phyloP scores from a whole-genome alignment of 2,329 filamentous ascomycete genomes.

The Calonectria hongkongensis region DNA sequence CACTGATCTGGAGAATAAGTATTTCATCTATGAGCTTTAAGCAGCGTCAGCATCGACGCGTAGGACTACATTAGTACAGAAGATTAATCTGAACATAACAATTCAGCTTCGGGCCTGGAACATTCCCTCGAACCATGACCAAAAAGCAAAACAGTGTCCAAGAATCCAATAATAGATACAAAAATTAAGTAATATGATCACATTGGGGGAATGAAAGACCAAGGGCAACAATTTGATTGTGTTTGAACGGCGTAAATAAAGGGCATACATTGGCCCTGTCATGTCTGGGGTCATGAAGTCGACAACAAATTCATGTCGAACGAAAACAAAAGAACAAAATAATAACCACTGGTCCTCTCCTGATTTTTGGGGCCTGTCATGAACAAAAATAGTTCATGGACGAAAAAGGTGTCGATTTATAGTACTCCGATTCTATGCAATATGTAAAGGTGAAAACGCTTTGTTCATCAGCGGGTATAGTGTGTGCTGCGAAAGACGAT shows the following conservation, averaged over 20 bases:
- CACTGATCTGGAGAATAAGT: slow-evolving; percentile 50
- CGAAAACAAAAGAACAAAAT: slow-evolving; percentile 21
- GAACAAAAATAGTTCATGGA: slow-evolving; percentile 4
- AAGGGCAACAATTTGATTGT: slow-evolving; percentile 19
- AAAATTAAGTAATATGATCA: slow-evolving; percentile 15
- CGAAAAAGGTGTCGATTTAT: slow-evolving; percentile 30
- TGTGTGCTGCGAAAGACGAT: slow-evolving; percentile 38
- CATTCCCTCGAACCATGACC: slow-evolving; percentile 12
- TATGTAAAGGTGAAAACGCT: slow-evolving; percentile 44
- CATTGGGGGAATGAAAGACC: neutral
- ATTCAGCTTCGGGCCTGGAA: neutral
- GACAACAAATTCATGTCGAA: slow-evolving; percentile 20
- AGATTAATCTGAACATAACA: slow-evolving; percentile 16
- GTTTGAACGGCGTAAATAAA: slow-evolving; percentile 8
- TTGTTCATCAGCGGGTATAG: slow-evolving; percentile 50
- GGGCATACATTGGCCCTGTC: slow-evolving; percentile 27
- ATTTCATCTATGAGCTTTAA: slow-evolving; percentile 43
- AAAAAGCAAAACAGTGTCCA: slow-evolving; percentile 6
- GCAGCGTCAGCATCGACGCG: neutral
- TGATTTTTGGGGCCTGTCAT: slow-evolving; percentile 22
- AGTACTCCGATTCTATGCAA: slow-evolving; percentile 45
- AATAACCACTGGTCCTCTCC: slow-evolving; percentile 22
- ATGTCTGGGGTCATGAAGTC: slow-evolving; percentile 38
- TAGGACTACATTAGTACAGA: slow-evolving; percentile 19
- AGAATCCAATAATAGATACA: slow-evolving; percentile 25